Base-by-base conservation (phyloP, 176 grass and related monocot genomes). In the Musa troglodytarum region DNA sequence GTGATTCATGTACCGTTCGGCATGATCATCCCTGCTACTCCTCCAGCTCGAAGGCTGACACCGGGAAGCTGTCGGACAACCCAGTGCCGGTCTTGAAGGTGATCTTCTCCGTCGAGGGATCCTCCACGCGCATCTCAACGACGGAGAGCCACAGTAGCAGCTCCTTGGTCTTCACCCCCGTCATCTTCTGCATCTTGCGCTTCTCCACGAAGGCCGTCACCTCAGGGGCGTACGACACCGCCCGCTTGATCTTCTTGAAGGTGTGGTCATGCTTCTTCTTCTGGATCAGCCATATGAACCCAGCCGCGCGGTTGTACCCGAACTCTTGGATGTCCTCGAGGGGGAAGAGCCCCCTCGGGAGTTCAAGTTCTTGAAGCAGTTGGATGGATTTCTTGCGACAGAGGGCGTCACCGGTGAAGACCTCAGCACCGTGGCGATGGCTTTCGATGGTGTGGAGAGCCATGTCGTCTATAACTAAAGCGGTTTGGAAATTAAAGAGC, bases 231-330 rank as follows among this genome's bases (percentile, higher is more conserved):
- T 83, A 83, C 0, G 73, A 83, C 7, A 83, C 80, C 1, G 65
- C 69, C 52, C 81, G 65, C 50, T 75, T 88, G 26, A 78, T 75
- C 69, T 68, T 83, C 26, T 76, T 81, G 57, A 81, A 82, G 0
- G 78, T 81, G 81, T 81, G 63, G 0, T 88, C 62, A n/a, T 71
- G 75, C 54, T 74, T 83, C 70, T 88, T 88, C 79, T 82, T 78
- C 49, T 72, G 81, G 20, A 79, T 52, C 4, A 76, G 54, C 65
- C 64, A 77, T 71, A 69, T 68, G 53, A 85, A 78, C 1, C 74
- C 68, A 0, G 68, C 63, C 0, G 2, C 61, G 0, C 43, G 29
- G 51, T 81, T 78, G 21, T 81, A 73, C 1, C 83, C 68, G 0
- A 85, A 81, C 83, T 85, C 78, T 56, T 65, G 7, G 14, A 81